A percentile compares a stretch with the other conserved stretches of the same genome.
Evolutionary conservation across 768 basidiomycete genomes (phyloP).

Genomic region (Gloeostereum incarnatum): DNA sequence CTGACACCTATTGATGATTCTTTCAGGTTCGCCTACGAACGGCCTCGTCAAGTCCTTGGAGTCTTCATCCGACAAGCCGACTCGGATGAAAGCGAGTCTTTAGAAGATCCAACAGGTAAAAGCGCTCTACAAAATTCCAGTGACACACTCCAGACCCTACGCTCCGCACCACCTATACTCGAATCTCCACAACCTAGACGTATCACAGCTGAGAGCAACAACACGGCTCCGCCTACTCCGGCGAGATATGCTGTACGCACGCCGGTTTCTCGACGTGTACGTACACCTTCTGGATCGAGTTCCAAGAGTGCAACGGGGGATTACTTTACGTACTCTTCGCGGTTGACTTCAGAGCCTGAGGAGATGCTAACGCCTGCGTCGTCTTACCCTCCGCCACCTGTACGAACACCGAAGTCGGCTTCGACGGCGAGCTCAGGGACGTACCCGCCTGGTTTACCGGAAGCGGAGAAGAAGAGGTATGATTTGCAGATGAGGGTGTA

Average conservation of each 20-base stretch:
- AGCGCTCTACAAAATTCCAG: conserved; percentile 5
- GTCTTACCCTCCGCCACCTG: not conserved
- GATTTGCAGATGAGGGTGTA: conserved; percentile 60
- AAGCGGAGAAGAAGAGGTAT: conserved; percentile 43
- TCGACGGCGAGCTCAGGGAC: conserved; percentile 4
- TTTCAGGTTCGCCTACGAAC: conserved; percentile 58
- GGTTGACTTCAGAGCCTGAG: conserved; percentile 15
- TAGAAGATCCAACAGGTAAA: conserved; percentile 59
- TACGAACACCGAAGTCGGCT: conserved; percentile 1
- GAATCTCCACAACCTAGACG: not conserved
- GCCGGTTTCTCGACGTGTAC: not conserved
- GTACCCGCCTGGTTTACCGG: conserved; percentile 21
- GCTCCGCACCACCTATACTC: conserved; percentile 3
- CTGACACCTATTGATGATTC: not conserved
- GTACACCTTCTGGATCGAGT: not conserved
- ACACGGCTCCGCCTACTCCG: conserved; percentile 2
- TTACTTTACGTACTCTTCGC: conserved; percentile 15
- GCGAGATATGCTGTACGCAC: not conserved
- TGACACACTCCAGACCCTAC: conserved; percentile 17
- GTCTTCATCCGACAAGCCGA: conserved; percentile 81
- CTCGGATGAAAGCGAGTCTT: conserved; percentile 19
- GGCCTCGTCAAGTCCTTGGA: conserved; percentile 60
- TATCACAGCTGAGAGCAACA: conserved; percentile 7
- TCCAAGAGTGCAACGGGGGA: conserved; percentile 2
- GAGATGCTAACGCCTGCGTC: conserved; percentile 2